These are phyloP conservation scores for Keithomyces neogunnii DNA, from an alignment of 2,329 filamentous ascomycete species.

Conservation along the genomic window DNA sequence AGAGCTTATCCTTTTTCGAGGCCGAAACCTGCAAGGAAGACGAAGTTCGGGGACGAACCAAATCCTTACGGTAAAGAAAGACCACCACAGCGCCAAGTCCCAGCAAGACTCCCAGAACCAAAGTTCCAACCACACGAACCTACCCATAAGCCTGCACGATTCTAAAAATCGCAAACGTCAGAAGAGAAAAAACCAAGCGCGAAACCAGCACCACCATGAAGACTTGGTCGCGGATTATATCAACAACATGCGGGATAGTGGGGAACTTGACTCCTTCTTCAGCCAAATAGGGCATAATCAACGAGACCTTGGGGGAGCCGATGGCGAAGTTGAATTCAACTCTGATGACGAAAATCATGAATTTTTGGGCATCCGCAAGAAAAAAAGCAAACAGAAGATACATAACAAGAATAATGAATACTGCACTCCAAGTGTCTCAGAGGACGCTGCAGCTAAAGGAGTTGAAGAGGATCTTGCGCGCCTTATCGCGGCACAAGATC, in stretches of 20 bases:
- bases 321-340: conserved; percentile 9
- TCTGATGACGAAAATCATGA: background rate
- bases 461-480: conserved; percentile 18
- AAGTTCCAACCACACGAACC: background rate
- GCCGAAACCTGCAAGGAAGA: conserved; percentile 30
- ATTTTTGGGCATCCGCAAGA: background rate
- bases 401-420: background rate
- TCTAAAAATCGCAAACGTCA: background rate
- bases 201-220: conserved; percentile 27
- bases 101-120: background rate
- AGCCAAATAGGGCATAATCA: conserved; percentile 48
- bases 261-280: conserved; percentile 51
- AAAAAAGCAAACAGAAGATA: background rate
- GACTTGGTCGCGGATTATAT: conserved; percentile 63
- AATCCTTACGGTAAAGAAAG: background rate
- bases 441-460: conserved; percentile 1
- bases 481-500: conserved; percentile 15
- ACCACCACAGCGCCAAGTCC: too few relatives aligned
- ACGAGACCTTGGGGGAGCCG: conserved; percentile 19
- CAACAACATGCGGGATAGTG: conserved; percentile 49
- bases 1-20: conserved; percentile 60
- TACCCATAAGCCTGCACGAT: background rate
- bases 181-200: background rate
- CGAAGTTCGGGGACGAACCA: background rate
- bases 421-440: background rate